These are phyloP conservation scores for Candida peoriensis DNA, from an alignment of 805 yeast species.

Conservation along the genomic window DNA sequence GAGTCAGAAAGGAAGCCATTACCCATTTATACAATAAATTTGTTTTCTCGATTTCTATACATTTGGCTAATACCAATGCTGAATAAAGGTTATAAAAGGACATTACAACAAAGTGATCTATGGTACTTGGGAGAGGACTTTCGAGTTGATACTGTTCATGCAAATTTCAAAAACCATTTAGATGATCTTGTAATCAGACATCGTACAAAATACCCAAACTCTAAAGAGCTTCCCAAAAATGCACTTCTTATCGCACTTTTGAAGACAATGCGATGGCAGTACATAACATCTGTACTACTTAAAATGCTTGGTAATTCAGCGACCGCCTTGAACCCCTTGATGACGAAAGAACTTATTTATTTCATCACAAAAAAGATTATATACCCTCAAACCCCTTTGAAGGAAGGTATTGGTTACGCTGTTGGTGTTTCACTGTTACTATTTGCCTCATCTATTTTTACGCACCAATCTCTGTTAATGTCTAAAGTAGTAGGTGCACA, in stretches of 20 bases:
- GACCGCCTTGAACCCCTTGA: constrained; percentile 46
- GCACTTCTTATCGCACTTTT: constrained; percentile 40
- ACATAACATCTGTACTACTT: constrained; percentile 32
- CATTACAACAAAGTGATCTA: constrained; percentile 58
- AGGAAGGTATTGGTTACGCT: constrained; percentile 70
- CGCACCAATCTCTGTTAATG: constrained; percentile 58
- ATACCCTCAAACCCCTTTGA: constrained; percentile 32
- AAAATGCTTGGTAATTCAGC: constrained; percentile 40
- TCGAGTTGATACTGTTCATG: constrained; percentile 33
- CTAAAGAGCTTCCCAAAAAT: constrained; percentile 20
- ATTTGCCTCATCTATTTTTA: constrained; percentile 37
- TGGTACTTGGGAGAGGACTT: constrained; percentile 37
- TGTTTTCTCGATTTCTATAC: constrained; percentile 40
- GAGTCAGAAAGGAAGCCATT: constrained; percentile 2
- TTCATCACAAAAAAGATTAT: constrained; percentile 40
- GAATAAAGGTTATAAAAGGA: constrained; percentile 61
- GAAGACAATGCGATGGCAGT: constrained; percentile 43
- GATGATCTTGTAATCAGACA: constrained; percentile 25
- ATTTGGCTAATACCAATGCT: constrained; percentile 65
- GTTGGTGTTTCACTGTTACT: constrained; percentile 59
- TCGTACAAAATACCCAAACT: constrained; percentile 26
- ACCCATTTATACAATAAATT: constrained; percentile 25
- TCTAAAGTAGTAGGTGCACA: constrained; percentile 61
- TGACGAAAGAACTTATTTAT: constrained; percentile 44
- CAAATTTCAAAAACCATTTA: constrained; percentile 30